phyloP scores from a whole-genome alignment of 345 rosid genomes.

The Mercurialis annua region DNA sequence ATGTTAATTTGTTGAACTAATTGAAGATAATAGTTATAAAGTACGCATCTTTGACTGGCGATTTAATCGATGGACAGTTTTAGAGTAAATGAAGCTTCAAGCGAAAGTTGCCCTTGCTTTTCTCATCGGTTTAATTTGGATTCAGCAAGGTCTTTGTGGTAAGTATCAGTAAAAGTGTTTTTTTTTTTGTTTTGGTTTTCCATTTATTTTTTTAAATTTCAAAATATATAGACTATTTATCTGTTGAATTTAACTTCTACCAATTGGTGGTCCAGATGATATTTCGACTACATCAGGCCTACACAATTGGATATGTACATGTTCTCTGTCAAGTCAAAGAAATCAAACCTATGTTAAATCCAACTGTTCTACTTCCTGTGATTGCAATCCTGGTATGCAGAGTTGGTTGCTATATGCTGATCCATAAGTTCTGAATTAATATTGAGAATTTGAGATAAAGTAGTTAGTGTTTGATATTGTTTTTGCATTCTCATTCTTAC shows the following conservation, averaged over 20 bases:
- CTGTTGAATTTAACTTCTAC: conserved; percentile 1
- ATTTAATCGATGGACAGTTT: conserved; percentile 25
- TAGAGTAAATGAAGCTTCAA: conserved; percentile 53
- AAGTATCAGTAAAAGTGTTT: conserved; percentile 30
- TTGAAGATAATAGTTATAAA: conserved; percentile 9
- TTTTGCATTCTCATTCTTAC: background rate
- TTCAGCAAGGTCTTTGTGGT: conserved; percentile 70
- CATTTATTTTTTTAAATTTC: background rate
- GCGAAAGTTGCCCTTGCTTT: conserved; percentile 38
- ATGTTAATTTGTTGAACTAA: conserved; percentile 4
- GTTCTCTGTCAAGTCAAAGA: conserved; percentile 43
- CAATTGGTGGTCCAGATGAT: conserved; percentile 39
- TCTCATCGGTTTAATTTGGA: conserved; percentile 43
- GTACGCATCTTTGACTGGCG: conserved; percentile 18
- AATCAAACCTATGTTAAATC: conserved; percentile 46
- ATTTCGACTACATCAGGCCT: conserved; percentile 40
- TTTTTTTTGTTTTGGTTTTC: background rate
- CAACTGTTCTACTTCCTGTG: conserved; percentile 78
- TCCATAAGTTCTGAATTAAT: background rate
- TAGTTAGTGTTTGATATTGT: background rate
- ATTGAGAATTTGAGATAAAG: background rate
- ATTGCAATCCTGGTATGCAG: conserved; percentile 71
- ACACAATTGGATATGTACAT: conserved; percentile 68
- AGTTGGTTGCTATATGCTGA: conserved; percentile 9
- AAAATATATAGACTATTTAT: background rate